Base-by-base conservation (phyloP, 176 grass and related monocot species). In the Canna indica region DNA sequence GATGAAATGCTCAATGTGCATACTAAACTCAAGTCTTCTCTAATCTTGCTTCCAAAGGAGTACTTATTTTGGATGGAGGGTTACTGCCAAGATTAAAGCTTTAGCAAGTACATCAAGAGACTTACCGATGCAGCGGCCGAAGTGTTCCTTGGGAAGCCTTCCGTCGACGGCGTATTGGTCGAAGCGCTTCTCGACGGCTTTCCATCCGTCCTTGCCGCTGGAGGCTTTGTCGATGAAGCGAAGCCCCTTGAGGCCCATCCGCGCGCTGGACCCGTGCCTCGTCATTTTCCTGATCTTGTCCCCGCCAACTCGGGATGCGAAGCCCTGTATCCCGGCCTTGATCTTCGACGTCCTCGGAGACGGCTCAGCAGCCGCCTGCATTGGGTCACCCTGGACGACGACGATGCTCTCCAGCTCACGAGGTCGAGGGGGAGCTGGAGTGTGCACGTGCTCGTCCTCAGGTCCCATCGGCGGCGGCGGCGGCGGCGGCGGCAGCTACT, bases 111-210 rank as follows among this genome's bases (percentile, higher is more conserved):
- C 28, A 20, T 15, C 33, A 41, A 34, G 14, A 69, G 17, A 50
- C 80, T 99, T 62, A 99, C 95, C 95, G 77, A 99, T 99, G 80
- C 95, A 99, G 76, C 90, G 92, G 71, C 95, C 90, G 75, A 99
- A 99, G 72, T 80, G 82, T 78, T 99, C 95, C 78, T 84, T 99
- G 58, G 62, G 81, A 8, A 99, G 84, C 7, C 80, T 77, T 0
- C 89, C 89, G 39, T 64, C 75, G 73, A 78, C 84, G 70, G 45
- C 74, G 71, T 90, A 82, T 16, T 99, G 81, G 2, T 88, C 82
- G 80, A 99, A 99, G 34, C 95, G 86, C 60, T 82, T 86, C 28
- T 99, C 95, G 17, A 99, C 86, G 34, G 87, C 50, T 73, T 84
- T 88, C 89, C 89, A 99, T 0, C 94, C 94, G 22, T 92, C 94